Base-by-base conservation (phyloP, 768 basidiomycete species). In the Lactifluus piperatus region DNA sequence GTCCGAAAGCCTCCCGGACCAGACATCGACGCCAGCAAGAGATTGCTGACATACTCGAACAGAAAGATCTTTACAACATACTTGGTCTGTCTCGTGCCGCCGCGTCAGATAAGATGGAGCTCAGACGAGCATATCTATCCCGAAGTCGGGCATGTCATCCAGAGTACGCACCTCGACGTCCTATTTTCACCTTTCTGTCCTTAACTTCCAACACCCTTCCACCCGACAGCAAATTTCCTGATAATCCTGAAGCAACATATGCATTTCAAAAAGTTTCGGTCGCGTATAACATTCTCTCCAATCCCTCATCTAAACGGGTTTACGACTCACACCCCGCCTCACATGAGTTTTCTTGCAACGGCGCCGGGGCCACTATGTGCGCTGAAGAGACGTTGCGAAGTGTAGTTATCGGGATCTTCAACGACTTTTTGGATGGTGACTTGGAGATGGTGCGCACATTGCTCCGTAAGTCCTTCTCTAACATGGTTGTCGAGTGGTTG, bases 261-360 rank as follows among this genome's bases (percentile, higher is more conserved):
- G 91, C 91, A 0, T 94, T 94, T 69, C 91, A 94, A 68, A 88
- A 86, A 65, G 85, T 94, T 4, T 85, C 88, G 5, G 81, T 90
- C 16, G 91, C 91, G 1, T 93, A 92, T 65, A 80, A 87, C 63
- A 81, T 89, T 9, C 82, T 93, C 57, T 86, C 84, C 65, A 83
- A 84, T 54, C 86, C 91, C 0, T 74, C 81, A 14, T 80, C 84
- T 5, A 80, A 82, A 63, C 79, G 82, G 14, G 63, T 79, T 34
- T 94, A 94, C 68, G 91, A 93, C 68, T 73, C 72, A 50, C 79
- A 77, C 37, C 77, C 77, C 0, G 69, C 75, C 10, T 72, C 74
- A 26, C 69, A 71, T 54, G 67, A 46, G 46, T 68, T 30, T 81
- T 78, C 66, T 79, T 85, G 66, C 77, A 82, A 46, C 83, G 84